Base-by-base conservation (phyloP, 1,139 yeast species). In the Suhomyces anneliseae region DNA sequence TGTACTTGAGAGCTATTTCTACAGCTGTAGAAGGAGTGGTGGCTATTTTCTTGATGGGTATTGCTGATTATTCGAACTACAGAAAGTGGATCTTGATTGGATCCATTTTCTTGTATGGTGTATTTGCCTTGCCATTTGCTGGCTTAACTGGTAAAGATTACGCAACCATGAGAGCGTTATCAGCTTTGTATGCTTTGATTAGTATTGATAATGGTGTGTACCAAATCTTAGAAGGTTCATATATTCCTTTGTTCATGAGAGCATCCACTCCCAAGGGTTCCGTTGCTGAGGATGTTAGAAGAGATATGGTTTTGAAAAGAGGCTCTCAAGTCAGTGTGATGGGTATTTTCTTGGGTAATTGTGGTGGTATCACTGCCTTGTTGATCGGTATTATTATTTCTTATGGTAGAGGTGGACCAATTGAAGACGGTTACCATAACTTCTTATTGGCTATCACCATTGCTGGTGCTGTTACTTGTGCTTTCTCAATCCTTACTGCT, bases 171-270 rank as follows among this genome's bases (percentile, higher is more conserved):
- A 59, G 52, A 26, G 59, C 54, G 1, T 48, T 66, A 34, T 64
- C 75, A 3, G 70, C 65, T 0, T 49, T 74, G 10, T 74, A 73
- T 47, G 65, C 65, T 9, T 47, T 72, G 27, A 53, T 70, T 40
- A 65, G 60, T 38, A 57, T 72, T 24, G 59, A 60, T 26, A 68
- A 66, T 47, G 64, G 71, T 0, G 53, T 71, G 4, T 68, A 73
- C 49, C 75, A 73, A 53, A 70, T 73, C 24, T 48, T 72, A 35
- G 78, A 73, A 53, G 78, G 72, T 1, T 70, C 78, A 0, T 74
- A 72, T 47, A 72, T 74, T 40, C 79, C 79, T 3, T 49, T 69
- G 24, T 71, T 74, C 49, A 72, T 74, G 78, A 61, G 75, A 44
- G 68, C 70, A 1, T 43, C 55, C 1, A 36, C 49, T 2, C 48